These are phyloP conservation scores for Heterobasidion irregulare DNA, from an alignment of 1,284 basidiomycete species.

Conservation along the genomic window DNA sequence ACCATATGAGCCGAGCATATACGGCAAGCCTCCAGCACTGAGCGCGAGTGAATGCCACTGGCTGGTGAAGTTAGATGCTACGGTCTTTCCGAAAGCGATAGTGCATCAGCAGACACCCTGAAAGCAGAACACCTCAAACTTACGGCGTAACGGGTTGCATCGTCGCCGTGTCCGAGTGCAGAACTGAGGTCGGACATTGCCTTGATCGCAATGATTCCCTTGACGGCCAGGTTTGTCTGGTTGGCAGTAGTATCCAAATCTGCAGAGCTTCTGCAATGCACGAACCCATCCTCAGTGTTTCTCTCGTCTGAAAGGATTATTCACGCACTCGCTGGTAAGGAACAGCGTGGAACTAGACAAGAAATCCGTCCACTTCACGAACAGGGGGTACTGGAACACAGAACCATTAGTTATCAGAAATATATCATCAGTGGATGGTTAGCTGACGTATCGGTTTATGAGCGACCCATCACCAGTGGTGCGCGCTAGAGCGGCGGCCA, in stretches of 20 bases:
- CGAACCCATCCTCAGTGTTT: no score
- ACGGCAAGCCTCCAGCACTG: neutral
- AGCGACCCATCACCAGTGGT: conserved; percentile 24
- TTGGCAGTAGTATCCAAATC: neutral
- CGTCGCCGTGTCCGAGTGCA: conserved; percentile 8
- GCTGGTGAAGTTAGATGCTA: neutral
- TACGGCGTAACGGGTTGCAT: conserved; percentile 11
- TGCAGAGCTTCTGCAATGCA: neutral
- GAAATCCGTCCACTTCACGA: conserved; percentile 31
- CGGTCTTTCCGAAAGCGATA: neutral
- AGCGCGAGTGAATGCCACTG: neutral
- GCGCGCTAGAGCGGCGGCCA: conserved; percentile 25
- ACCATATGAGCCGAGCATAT: neutral
- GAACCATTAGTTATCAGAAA: neutral
- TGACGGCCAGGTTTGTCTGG: conserved; percentile 10
- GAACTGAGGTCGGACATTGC: conserved; percentile 14
- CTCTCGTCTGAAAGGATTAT: neutral
- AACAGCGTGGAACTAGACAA: conserved; percentile 21
- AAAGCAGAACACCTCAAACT: neutral
- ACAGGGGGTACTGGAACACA: conserved; percentile 26
- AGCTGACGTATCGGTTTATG: conserved; percentile 19
- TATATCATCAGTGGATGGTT: neutral
- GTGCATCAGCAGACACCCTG: neutral
- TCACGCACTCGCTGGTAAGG: neutral
- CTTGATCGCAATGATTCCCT: conserved; percentile 16